Evolutionary conservation across 805 yeast species (phyloP).

Genomic region (Candida namnaoensis): DNA sequence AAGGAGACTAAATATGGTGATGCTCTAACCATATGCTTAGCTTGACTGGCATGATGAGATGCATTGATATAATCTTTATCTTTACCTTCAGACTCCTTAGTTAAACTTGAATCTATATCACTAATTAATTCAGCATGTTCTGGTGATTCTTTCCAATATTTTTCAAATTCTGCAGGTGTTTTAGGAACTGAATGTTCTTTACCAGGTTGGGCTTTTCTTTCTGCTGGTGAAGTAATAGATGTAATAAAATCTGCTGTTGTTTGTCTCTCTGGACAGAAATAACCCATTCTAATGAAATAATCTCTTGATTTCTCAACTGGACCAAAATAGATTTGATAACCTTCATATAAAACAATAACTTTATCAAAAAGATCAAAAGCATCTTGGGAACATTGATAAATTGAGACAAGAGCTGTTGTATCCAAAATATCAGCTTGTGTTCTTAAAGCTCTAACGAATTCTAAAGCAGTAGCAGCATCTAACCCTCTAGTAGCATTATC

Average conservation of each 20-base stretch:
- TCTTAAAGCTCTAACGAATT: constrained; percentile 40
- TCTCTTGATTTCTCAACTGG: constrained; percentile 30
- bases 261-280: constrained; percentile 41
- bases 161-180: constrained; percentile 39
- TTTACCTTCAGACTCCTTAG: background rate
- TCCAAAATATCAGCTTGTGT: constrained; percentile 37
- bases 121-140: constrained; percentile 27
- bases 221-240: constrained; percentile 41
- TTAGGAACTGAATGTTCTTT: constrained; percentile 37
- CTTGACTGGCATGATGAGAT: constrained; percentile 44
- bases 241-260: constrained; percentile 51
- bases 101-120: constrained; percentile 30
- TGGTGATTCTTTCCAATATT: constrained; percentile 35
- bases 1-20: constrained; percentile 51
- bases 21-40: constrained; percentile 32
- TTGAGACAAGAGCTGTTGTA: constrained; percentile 46
- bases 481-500: constrained; percentile 55
- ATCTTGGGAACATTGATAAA: constrained; percentile 44
- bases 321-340: constrained; percentile 45
- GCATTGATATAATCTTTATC: constrained; percentile 17
- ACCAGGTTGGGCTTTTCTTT: constrained; percentile 32
- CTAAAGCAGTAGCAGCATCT: constrained; percentile 51
- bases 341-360: constrained; percentile 41
- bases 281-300: constrained; percentile 43
- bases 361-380: constrained; percentile 43